Conservation (phyloP, 2,329 filamentous ascomycete species). For the Emmonsiellopsis sp. region DNA sequence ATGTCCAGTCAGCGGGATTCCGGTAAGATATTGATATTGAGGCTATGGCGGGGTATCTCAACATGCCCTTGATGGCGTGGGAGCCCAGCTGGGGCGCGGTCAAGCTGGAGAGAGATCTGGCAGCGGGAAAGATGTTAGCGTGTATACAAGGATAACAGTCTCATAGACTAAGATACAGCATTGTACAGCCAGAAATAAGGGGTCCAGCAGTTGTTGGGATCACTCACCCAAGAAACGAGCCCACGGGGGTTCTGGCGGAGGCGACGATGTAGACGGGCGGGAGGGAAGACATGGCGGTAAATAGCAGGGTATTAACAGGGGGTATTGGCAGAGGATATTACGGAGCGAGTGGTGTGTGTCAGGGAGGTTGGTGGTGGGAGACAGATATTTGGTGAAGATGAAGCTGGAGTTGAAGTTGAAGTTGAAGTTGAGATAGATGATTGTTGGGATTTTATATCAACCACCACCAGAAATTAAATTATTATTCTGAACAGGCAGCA, state of each 20-base stretch:
- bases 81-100: slow-evolving; percentile 80
- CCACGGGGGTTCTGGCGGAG: slow-evolving; percentile 78
- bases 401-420: too few species aligned
- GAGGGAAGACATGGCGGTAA: slow-evolving; percentile 44
- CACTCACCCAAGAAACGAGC: slow-evolving; percentile 83
- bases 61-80: slow-evolving; percentile 80
- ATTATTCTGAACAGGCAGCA: slow-evolving; percentile 1
- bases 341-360: too few species aligned
- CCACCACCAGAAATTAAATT: neutral
- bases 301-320: slow-evolving; percentile 13
- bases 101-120: slow-evolving; percentile 77
- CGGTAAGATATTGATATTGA: too few species aligned
- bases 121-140: slow-evolving; percentile 3
- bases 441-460: too few species aligned
- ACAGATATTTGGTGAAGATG: too few species aligned
- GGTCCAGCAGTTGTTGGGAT: slow-evolving; percentile 4
- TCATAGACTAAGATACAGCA: too few species aligned
- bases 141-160: neutral
- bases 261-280: slow-evolving; percentile 95
- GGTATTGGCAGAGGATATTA: too few species aligned
- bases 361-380: too few species aligned
- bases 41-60: neutral
- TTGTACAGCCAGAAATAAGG: neutral
- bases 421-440: too few species aligned
- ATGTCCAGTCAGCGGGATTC: neutral